Evolutionary conservation across 148 eudicot species (phyloP).

Genomic region (Rhododendron vialii): DNA sequence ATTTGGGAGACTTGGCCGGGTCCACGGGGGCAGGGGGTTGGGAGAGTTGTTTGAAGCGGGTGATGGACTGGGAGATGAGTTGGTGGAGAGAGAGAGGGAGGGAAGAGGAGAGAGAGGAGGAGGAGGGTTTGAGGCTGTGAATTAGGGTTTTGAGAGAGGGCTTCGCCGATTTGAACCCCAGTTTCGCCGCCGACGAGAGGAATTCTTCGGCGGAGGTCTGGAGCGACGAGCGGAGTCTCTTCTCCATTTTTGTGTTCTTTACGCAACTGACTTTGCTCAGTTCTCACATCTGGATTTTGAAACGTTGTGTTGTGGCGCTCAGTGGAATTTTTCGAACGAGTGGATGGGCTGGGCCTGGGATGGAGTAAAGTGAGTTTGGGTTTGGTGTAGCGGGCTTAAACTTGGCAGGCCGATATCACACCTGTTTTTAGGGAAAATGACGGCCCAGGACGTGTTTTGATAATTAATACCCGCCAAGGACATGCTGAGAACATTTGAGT

Average conservation of each 20-base stretch:
- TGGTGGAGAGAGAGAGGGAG: slow-evolving; percentile 64
- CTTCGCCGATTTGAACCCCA: slow-evolving; percentile 59
- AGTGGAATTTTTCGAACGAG: background rate
- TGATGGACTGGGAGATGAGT: slow-evolving; percentile 43
- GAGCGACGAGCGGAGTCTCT: slow-evolving; percentile 75
- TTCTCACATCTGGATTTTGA: slow-evolving; percentile 3
- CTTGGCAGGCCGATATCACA: background rate
- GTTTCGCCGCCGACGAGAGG: slow-evolving; percentile 52
- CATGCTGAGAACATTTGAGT: no score
- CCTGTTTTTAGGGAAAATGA: background rate
- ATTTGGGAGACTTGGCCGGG: slow-evolving; percentile 11
- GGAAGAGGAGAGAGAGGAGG: slow-evolving; percentile 43
- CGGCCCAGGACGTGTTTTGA: no score
- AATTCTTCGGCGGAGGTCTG: slow-evolving; percentile 67
- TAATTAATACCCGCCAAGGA: no score
- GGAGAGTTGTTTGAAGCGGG: slow-evolving; percentile 35
- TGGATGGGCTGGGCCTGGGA: background rate
- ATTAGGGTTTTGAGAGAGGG: slow-evolving; percentile 68
- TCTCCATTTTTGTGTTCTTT: slow-evolving; percentile 54
- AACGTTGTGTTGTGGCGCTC: slow-evolving; percentile 12
- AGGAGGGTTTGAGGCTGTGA: slow-evolving; percentile 34
- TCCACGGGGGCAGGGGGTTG: slow-evolving; percentile 29
- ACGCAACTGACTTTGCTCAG: background rate
- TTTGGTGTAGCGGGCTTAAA: background rate
- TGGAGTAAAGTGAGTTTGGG: background rate